phyloP scores from a whole-genome alignment of 805 yeast species.

The Pichia manshurica region DNA sequence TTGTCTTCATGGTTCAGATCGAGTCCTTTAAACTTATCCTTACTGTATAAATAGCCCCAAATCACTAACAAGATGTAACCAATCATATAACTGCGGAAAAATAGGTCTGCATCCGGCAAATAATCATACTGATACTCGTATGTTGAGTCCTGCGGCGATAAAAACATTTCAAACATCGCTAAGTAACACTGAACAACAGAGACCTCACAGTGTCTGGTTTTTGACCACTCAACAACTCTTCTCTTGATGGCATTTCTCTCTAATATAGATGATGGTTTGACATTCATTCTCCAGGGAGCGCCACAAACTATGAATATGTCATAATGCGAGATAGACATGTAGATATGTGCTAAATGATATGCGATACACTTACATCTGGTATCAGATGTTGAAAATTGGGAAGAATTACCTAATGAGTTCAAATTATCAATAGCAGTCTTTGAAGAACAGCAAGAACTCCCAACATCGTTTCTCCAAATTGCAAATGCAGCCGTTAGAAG shows the following conservation, averaged over 20 bases:
- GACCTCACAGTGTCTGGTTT: constrained; percentile 41
- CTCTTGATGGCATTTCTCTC: constrained; percentile 41
- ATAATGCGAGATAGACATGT: constrained; percentile 66
- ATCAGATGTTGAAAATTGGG: constrained; percentile 33
- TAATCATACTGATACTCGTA: constrained; percentile 40
- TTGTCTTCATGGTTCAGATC: constrained; percentile 23
- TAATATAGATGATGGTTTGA: constrained; percentile 47
- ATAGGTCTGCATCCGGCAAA: constrained; percentile 47
- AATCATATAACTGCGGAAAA: constrained; percentile 38
- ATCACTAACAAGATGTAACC: constrained; percentile 39
- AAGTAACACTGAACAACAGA: constrained; percentile 57
- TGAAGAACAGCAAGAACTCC: constrained; percentile 32
- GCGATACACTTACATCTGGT: constrained; percentile 59
- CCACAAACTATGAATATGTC: constrained; percentile 79
- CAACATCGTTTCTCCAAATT: constrained; percentile 53
- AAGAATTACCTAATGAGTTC: constrained; percentile 23
- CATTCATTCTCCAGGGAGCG: constrained; percentile 75
- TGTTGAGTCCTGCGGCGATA: constrained; percentile 44
- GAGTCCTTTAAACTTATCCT: constrained; percentile 38
- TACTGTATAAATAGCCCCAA: constrained; percentile 47
- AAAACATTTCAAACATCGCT: constrained; percentile 55
- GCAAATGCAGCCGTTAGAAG: constrained; percentile 64
- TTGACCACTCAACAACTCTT: constrained; percentile 50
- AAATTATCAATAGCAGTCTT: constrained; percentile 29
- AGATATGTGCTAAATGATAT: constrained; percentile 68